A percentile compares a stretch with the other conserved stretches of the same genome.
These are phyloP conservation scores for Diaporthe aspalathi DNA, from an alignment of 2,329 filamentous ascomycete species.

Conservation along the genomic window DNA sequence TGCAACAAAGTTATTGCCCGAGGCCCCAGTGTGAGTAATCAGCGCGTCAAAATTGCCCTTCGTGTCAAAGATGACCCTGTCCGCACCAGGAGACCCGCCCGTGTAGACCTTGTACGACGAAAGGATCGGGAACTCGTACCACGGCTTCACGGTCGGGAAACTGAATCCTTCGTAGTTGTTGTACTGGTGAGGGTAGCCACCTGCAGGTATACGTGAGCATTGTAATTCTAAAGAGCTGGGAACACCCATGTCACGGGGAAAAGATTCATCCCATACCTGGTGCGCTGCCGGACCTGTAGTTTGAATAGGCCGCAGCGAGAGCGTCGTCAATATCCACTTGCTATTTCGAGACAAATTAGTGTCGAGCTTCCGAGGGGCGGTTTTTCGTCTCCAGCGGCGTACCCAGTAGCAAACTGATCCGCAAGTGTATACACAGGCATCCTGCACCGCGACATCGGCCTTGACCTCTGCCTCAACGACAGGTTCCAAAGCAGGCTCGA, in stretches of 20 bases:
- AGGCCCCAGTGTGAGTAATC: constrained; percentile 75
- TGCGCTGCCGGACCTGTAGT: constrained; percentile 44
- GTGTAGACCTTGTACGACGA: constrained; percentile 50
- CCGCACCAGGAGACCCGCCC: constrained; percentile 69
- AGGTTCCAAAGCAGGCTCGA: background rate
- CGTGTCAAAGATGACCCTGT: constrained; percentile 71
- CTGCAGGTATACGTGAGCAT: constrained; percentile 27
- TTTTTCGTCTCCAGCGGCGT: background rate
- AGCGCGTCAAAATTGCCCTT: constrained; percentile 64
- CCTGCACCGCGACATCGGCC: constrained; percentile 40
- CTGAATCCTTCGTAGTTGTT: constrained; percentile 57
- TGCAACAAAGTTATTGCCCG: constrained; percentile 71
- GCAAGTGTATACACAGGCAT: constrained; percentile 51
- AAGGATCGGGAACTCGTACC: constrained; percentile 59
- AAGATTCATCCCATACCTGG: constrained; percentile 41
- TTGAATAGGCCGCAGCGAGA: constrained; percentile 49
- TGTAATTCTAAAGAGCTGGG: constrained; percentile 8
- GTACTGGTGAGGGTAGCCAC: constrained; percentile 57
- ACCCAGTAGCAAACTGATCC: constrained; percentile 51
- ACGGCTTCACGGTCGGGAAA: constrained; percentile 53
- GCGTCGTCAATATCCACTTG: constrained; percentile 49
- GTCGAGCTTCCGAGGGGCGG: rapidly evolving
- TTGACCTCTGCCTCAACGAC: background rate
- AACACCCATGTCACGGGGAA: background rate
- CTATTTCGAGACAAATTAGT: background rate